A percentile compares a stretch with the other conserved stretches of the same genome.
Conservation (phyloP, 2,329 filamentous ascomycete species). For the Sordariomycetes sp. region DNA sequence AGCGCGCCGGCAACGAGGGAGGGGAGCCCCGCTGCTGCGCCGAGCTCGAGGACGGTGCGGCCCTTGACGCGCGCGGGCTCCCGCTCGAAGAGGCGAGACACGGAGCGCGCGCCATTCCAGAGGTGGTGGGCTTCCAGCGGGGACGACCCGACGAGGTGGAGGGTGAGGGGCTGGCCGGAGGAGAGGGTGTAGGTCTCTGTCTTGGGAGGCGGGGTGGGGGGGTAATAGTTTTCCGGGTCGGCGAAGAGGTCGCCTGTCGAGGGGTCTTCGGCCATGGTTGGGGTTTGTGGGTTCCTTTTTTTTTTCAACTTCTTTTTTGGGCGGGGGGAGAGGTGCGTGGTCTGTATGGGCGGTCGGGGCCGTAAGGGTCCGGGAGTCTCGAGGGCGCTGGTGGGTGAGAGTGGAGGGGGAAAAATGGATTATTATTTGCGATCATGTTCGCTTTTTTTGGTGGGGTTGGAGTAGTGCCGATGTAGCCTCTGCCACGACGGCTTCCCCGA, state of each 20-base stretch:
- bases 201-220: conserved; percentile 63
- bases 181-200: conserved; percentile 58
- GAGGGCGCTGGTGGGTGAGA: not conserved
- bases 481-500: not conserved
- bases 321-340: not conserved
- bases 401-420: not conserved
- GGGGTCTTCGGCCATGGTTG: conserved; percentile 14
- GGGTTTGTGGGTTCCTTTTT: not conserved
- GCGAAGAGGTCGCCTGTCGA: conserved; percentile 49
- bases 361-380: not conserved
- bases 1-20: conserved; percentile 63
- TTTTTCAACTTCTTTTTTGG: not conserved
- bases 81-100: conserved; percentile 66
- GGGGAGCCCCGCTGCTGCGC: conserved; percentile 76
- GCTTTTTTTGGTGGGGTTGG: not conserved
- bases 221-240: conserved; percentile 71
- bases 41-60: conserved; percentile 74
- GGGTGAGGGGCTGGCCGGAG: conserved; percentile 48
- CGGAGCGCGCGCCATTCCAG: conserved; percentile 78
- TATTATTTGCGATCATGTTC: not conserved
- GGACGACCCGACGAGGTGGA: conserved; percentile 77
- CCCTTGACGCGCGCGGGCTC: conserved; percentile 47
- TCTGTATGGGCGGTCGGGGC: not conserved
- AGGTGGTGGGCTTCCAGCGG: conserved; percentile 82
- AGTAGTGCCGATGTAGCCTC: not conserved